phyloP scores from a whole-genome alignment of 83 land plant species.

The Isoetes engelmannii region DNA sequence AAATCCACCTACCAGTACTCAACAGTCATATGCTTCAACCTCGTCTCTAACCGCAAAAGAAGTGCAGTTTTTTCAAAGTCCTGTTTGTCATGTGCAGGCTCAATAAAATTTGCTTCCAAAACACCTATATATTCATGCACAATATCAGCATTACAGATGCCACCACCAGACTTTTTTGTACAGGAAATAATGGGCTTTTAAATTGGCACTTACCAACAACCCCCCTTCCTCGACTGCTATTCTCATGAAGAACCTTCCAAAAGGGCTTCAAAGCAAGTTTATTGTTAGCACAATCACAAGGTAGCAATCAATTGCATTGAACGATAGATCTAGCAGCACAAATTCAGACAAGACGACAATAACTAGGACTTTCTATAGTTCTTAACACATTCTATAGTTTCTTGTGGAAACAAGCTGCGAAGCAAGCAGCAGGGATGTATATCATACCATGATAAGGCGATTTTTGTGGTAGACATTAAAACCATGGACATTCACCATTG shows the following conservation, averaged over 20 bases:
- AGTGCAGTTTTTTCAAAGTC: slow-evolving; percentile 70
- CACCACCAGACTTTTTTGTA: too few species aligned
- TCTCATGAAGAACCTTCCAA: slow-evolving; percentile 66
- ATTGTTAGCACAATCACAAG: too few species aligned
- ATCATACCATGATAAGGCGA: slow-evolving; percentile 89
- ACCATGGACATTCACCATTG: slow-evolving; percentile 75
- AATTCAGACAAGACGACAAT: too few species aligned
- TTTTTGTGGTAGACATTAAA: slow-evolving; percentile 94
- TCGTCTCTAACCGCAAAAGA: slow-evolving; percentile 55
- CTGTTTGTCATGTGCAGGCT: slow-evolving; percentile 87
- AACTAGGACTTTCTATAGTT: too few species aligned
- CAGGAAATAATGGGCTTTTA: background rate
- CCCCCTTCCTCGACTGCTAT: slow-evolving; percentile 71
- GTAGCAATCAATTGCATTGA: too few species aligned
- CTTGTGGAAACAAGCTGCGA: too few species aligned
- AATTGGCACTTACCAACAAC: slow-evolving; percentile 54
- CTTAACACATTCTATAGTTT: too few species aligned
- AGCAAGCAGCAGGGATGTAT: too few species aligned
- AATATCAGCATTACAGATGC: too few species aligned
- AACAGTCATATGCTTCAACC: slow-evolving; percentile 64
- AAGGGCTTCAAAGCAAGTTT: slow-evolving; percentile 86
- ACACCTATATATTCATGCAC: too few species aligned
- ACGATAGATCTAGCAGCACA: too few species aligned
- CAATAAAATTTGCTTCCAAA: slow-evolving; percentile 72
- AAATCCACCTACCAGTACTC: slow-evolving; percentile 60